A percentile compares a stretch with the other conserved stretches of the same genome.
phyloP scores from a whole-genome alignment of 2,329 filamentous ascomycete genomes.

The Alternaria gaisen region DNA sequence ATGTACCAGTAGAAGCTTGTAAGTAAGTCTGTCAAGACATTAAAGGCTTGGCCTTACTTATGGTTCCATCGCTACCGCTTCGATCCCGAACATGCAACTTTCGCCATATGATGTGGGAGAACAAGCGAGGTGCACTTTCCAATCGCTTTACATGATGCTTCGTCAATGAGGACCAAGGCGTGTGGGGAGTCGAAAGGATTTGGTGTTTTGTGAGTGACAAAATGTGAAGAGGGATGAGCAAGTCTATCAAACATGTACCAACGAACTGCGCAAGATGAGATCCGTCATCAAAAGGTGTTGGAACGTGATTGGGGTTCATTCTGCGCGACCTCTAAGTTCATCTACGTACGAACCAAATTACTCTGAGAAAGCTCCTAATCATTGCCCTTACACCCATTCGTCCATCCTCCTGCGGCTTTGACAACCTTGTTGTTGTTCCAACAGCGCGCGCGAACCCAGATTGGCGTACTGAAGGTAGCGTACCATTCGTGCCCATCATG shows the following conservation, averaged over 20 bases:
- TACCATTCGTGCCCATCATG: slow-evolving; percentile 1
- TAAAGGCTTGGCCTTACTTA: background rate
- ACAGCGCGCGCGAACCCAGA: slow-evolving; percentile 3
- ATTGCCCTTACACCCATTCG: background rate
- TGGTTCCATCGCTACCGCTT: background rate
- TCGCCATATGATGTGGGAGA: background rate
- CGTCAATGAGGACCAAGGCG: too few species aligned
- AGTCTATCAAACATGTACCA: too few species aligned
- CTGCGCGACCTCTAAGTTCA: too few species aligned
- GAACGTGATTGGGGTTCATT: too few species aligned
- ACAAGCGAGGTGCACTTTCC: too few species aligned
- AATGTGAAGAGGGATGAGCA: too few species aligned
- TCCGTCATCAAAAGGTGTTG: too few species aligned
- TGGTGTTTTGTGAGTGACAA: too few species aligned
- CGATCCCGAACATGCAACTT: background rate
- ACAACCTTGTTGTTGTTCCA: slow-evolving; percentile 8
- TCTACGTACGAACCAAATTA: too few species aligned
- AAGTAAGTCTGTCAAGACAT: background rate
- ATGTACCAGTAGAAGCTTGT: background rate
- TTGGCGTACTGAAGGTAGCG: background rate
- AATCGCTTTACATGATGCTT: too few species aligned
- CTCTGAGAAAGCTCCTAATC: background rate
- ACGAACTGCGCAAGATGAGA: too few species aligned
- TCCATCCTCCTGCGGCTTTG: slow-evolving; percentile 1
- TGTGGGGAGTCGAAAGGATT: too few species aligned